Evolutionary conservation across 306 rosid genomes (phyloP).

Genomic region (Arachis stenosperma): DNA sequence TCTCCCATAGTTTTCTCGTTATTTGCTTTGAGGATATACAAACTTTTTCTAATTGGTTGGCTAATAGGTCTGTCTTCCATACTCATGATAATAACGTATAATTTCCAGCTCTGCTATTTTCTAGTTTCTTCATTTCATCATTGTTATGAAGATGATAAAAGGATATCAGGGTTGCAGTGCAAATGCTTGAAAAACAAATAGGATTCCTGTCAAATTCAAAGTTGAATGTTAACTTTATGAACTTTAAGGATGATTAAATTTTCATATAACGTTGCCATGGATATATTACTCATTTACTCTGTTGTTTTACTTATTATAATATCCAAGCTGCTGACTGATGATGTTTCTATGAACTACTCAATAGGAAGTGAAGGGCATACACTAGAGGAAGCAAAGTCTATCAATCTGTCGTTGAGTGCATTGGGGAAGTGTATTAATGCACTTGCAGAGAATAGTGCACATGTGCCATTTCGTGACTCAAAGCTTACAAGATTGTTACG

Average conservation of each 20-base stretch:
- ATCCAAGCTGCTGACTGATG: constrained; percentile 20
- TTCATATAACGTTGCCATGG: constrained; percentile 8
- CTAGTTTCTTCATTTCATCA: neutral
- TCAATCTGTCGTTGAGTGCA: constrained; percentile 95
- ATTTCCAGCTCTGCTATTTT: constrained; percentile 30
- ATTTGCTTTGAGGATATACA: constrained; percentile 12
- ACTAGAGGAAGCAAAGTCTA: constrained; percentile 96
- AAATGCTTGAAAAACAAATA: constrained; percentile 31
- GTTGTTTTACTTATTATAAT: constrained; percentile 35
- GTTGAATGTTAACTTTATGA: constrained; percentile 2
- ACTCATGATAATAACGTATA: constrained; percentile 10
- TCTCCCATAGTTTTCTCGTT: constrained; percentile 8
- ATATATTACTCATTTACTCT: constrained; percentile 11
- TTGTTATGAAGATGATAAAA: constrained; percentile 17
- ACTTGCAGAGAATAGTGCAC: constrained; percentile 91
- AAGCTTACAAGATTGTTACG: constrained; percentile 94
- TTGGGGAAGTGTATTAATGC: constrained; percentile 96
- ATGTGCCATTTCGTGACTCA: constrained; percentile 97
- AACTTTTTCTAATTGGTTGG: constrained; percentile 21
- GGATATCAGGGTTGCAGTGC: constrained; percentile 5
- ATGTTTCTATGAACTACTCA: constrained; percentile 42
- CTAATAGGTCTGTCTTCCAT: constrained; percentile 31
- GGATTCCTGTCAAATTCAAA: constrained; percentile 21
- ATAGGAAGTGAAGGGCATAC: constrained; percentile 99
- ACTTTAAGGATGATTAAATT: neutral